A percentile compares a stretch with the other conserved stretches of the same genome.
phyloP scores from a whole-genome alignment of 2,329 filamentous ascomycete genomes.

The Graphiopsis chlorocephala region DNA sequence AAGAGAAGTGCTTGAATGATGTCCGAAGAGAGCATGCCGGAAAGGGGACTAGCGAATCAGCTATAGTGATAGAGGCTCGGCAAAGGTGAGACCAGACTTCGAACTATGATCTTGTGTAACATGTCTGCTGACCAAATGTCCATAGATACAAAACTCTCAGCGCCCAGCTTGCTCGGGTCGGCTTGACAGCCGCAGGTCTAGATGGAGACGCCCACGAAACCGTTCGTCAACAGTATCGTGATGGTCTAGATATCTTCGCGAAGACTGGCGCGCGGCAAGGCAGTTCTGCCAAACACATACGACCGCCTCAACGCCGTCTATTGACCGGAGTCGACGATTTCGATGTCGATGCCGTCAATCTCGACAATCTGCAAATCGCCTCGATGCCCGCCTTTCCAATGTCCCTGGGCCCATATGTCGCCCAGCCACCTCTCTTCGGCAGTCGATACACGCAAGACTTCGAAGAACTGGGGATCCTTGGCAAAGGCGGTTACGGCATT shows the following conservation, averaged over 20 bases:
- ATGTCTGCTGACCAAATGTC: constrained; percentile 17
- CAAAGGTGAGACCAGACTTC: neutral
- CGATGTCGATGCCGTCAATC: neutral
- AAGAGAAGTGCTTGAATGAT: constrained; percentile 42
- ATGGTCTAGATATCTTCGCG: constrained; percentile 35
- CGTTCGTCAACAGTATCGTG: constrained; percentile 37
- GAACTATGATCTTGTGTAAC: neutral
- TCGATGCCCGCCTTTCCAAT: neutral
- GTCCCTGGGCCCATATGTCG: neutral
- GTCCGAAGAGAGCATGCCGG: constrained; percentile 34
- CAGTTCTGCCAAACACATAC: neutral
- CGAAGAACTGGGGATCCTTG: constrained; percentile 54
- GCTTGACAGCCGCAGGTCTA: constrained; percentile 38
- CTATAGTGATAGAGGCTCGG: constrained; percentile 5
- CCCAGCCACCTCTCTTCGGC: constrained; percentile 8
- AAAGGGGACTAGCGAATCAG: constrained; percentile 2
- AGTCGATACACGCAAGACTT: constrained; percentile 53
- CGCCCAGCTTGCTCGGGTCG: constrained; percentile 35
- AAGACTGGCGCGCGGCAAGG: neutral
- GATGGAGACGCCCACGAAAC: constrained; percentile 35
- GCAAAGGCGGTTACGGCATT: constrained; percentile 63
- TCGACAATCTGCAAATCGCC: neutral
- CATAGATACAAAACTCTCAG: constrained; percentile 40
- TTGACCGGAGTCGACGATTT: neutral
- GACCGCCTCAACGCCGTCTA: neutral